These are phyloP conservation scores for Annulohypoxylon bovei DNA, from an alignment of 495 filamentous ascomycete genomes.

Conservation along the genomic window DNA sequence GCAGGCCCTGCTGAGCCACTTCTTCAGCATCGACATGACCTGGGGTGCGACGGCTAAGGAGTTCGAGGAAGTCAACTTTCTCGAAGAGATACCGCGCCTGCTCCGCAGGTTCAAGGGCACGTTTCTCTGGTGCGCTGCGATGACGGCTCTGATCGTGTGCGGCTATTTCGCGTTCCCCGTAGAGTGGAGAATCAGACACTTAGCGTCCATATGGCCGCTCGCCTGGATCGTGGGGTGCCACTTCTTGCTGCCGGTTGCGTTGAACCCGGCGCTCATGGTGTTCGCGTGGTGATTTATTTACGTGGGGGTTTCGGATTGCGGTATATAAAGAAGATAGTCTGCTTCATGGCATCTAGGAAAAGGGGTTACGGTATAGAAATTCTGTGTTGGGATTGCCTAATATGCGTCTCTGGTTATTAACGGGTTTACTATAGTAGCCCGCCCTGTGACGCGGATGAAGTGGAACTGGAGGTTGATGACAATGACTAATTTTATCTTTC, in stretches of 20 bases:
- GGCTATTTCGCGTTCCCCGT: slow-evolving; percentile 56
- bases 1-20: slow-evolving; percentile 68
- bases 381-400: neutral
- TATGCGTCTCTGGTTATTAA: neutral
- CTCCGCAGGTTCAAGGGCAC: slow-evolving; percentile 68
- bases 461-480: neutral
- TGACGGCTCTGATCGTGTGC: slow-evolving; percentile 59
- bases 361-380: neutral
- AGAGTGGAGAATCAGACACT: slow-evolving; percentile 65
- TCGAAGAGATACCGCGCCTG: slow-evolving; percentile 67
- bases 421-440: too few relatives aligned
- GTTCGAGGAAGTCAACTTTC: slow-evolving; percentile 67
- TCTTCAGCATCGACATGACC: slow-evolving; percentile 69
- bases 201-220: slow-evolving; percentile 69
- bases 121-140: slow-evolving; percentile 63
- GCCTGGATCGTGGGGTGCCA: slow-evolving; percentile 63
- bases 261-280: slow-evolving; percentile 74
- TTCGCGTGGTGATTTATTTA: slow-evolving; percentile 65
- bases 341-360: neutral
- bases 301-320: neutral
- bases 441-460: neutral
- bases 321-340: slow-evolving; percentile 3
- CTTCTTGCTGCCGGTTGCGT: slow-evolving; percentile 66
- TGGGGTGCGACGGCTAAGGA: slow-evolving; percentile 74
- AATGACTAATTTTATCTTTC: slow-evolving; percentile 8